A percentile compares a stretch with the other conserved stretches of the same genome.
Evolutionary conservation across 768 basidiomycete species (phyloP).

Genomic region (Russula ochroleuca): DNA sequence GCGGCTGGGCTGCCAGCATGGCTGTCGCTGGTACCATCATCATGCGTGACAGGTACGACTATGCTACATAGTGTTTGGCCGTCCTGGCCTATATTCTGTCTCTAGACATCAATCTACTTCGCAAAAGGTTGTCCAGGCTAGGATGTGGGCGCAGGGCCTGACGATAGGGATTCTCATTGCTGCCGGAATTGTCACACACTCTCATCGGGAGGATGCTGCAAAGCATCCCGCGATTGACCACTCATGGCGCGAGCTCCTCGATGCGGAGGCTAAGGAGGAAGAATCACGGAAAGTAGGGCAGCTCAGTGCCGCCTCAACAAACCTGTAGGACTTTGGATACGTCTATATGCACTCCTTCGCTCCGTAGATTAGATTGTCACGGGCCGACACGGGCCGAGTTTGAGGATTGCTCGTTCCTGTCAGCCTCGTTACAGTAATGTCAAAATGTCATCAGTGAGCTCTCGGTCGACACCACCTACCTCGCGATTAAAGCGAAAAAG

Average conservation of each 20-base stretch:
- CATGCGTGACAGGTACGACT: constrained; percentile 33
- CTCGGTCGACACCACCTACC: not conserved
- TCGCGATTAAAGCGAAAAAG: constrained; percentile 12
- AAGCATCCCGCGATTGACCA: constrained; percentile 18
- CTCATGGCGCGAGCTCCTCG: constrained; percentile 29
- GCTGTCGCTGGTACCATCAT: constrained; percentile 34
- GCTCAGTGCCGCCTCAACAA: not conserved
- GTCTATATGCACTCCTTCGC: not conserved
- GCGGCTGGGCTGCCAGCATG: constrained; percentile 40
- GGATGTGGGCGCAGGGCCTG: constrained; percentile 85
- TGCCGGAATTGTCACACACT: constrained; percentile 55
- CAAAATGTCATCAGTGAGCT: not conserved
- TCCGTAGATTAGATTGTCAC: not conserved
- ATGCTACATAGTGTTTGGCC: not conserved
- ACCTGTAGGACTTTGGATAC: not conserved
- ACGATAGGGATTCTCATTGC: constrained; percentile 71
- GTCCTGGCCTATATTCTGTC: not conserved
- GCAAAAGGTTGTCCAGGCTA: constrained; percentile 67
- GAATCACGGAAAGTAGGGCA: constrained; percentile 22
- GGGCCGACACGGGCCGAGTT: constrained; percentile 3
- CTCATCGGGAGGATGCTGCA: constrained; percentile 22
- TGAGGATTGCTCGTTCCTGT: not conserved
- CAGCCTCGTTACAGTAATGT: not conserved
- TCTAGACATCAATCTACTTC: constrained; percentile 34
- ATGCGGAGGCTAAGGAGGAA: constrained; percentile 24